phyloP scores from a whole-genome alignment of 495 filamentous ascomycete genomes.

The Neurospora sp. region DNA sequence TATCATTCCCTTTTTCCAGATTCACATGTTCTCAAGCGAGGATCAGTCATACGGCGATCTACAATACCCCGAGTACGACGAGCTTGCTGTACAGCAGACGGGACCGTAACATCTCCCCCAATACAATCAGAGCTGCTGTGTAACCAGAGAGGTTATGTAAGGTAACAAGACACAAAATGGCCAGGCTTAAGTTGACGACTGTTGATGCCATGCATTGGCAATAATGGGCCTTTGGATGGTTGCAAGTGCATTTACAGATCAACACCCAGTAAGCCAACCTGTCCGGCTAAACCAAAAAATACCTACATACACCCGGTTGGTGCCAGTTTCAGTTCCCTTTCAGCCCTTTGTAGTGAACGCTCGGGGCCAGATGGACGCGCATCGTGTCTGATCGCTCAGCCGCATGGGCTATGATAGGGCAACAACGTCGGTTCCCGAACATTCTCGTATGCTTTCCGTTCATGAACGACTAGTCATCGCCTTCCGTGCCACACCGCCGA shows the following conservation, averaged over 20 bases:
- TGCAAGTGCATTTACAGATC: not conserved
- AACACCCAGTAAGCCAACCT: not conserved
- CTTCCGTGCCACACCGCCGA: not conserved
- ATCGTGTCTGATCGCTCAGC: not conserved
- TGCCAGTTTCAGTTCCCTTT: not conserved
- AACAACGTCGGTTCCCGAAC: not conserved
- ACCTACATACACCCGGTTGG: not conserved
- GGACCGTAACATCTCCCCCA: not conserved
- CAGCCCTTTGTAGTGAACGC: not conserved
- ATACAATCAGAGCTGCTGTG: not conserved
- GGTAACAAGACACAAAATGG: not conserved
- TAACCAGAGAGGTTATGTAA: not conserved
- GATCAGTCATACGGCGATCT: not conserved
- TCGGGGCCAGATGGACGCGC: not conserved
- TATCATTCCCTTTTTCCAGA: not conserved
- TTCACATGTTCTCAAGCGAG: not conserved
- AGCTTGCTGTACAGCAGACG: not conserved
- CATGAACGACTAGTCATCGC: not conserved
- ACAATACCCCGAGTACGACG: not conserved
- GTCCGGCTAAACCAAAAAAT: not conserved
- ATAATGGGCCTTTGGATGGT: not conserved
- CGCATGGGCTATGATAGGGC: not conserved
- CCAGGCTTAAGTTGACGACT: not conserved
- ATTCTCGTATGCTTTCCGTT: not conserved
- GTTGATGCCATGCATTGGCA: not conserved